Conservation (phyloP, 257 asterid species). For the Nicotiana otophora region DNA sequence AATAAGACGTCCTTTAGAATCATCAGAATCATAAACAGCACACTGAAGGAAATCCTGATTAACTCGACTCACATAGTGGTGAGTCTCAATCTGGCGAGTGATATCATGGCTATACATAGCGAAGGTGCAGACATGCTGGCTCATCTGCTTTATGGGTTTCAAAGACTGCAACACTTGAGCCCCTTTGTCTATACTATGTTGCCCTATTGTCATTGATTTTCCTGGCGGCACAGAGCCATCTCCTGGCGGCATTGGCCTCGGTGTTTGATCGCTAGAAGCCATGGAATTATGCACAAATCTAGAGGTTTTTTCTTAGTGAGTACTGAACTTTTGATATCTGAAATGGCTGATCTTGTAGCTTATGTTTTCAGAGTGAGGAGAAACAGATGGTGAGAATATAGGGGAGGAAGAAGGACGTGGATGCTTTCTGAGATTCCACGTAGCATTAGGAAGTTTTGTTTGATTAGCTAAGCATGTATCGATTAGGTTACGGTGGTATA, state of each 20-base stretch:
- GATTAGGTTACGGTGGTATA: neutral
- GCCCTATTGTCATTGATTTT: conserved; percentile 45
- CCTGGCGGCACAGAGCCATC: conserved; percentile 77
- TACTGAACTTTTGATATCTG: neutral
- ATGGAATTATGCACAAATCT: neutral
- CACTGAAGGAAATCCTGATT: conserved; percentile 77
- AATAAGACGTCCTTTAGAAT: conserved; percentile 58
- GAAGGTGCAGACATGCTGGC: conserved; percentile 75
- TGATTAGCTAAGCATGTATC: neutral
- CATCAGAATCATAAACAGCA: conserved; percentile 84
- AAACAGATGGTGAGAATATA: neutral
- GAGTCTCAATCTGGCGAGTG: conserved; percentile 72
- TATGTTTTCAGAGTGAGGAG: neutral
- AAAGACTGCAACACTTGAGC: conserved; percentile 62
- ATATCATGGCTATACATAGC: conserved; percentile 79
- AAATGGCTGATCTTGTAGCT: neutral
- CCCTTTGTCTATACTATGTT: conserved; percentile 50
- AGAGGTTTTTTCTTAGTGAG: neutral
- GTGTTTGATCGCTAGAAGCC: conserved; percentile 55
- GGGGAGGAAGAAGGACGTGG: neutral
- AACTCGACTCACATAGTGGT: conserved; percentile 47
- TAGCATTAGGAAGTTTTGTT: neutral
- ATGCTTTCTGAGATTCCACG: neutral
- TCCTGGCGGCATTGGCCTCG: conserved; percentile 48
- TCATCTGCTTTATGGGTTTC: conserved; percentile 62